These are phyloP conservation scores for Calonectria honghensis DNA, from an alignment of 2,329 filamentous ascomycete species.

Conservation along the genomic window DNA sequence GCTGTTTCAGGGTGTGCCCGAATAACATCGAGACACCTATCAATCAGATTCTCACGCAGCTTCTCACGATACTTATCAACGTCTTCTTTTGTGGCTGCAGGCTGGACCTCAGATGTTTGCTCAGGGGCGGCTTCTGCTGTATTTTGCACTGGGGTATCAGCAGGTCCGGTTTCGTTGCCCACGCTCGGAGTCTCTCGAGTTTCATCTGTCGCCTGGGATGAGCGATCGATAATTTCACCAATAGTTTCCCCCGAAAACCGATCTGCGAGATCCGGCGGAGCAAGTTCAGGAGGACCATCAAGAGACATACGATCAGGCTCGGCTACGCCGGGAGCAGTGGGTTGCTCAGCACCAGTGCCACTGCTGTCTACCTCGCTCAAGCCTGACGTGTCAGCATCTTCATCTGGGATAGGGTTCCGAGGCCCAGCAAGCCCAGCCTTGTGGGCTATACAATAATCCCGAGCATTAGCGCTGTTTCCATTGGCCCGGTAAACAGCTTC, in stretches of 20 bases:
- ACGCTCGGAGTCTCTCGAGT: conserved; percentile 47
- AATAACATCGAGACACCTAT: conserved; percentile 92
- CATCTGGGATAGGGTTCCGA: conserved; percentile 80
- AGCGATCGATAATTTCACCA: conserved; percentile 55
- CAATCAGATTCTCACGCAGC: conserved; percentile 87
- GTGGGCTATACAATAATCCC: conserved; percentile 85
- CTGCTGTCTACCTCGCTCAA: conserved; percentile 53
- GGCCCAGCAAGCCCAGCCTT: conserved; percentile 73
- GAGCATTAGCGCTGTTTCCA: conserved; percentile 75
- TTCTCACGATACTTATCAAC: conserved; percentile 84
- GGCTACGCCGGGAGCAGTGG: conserved; percentile 48
- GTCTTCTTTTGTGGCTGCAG: conserved; percentile 77
- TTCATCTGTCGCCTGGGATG: conserved; percentile 48
- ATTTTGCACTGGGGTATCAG: conserved; percentile 35
- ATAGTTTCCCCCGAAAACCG: conserved; percentile 54
- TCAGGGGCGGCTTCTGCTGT: conserved; percentile 43
- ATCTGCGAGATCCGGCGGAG: conserved; percentile 51
- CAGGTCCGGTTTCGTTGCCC: conserved; percentile 47
- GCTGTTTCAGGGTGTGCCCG: conserved; percentile 91
- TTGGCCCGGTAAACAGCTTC: conserved; percentile 91
- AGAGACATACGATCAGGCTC: conserved; percentile 63
- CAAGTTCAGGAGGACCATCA: conserved; percentile 57
- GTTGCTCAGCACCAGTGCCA: conserved; percentile 49
- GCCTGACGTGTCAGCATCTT: conserved; percentile 69
- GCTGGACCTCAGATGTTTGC: conserved; percentile 40